Base-by-base conservation (phyloP, 2,329 filamentous ascomycete genomes). In the Colletotrichum horii region DNA sequence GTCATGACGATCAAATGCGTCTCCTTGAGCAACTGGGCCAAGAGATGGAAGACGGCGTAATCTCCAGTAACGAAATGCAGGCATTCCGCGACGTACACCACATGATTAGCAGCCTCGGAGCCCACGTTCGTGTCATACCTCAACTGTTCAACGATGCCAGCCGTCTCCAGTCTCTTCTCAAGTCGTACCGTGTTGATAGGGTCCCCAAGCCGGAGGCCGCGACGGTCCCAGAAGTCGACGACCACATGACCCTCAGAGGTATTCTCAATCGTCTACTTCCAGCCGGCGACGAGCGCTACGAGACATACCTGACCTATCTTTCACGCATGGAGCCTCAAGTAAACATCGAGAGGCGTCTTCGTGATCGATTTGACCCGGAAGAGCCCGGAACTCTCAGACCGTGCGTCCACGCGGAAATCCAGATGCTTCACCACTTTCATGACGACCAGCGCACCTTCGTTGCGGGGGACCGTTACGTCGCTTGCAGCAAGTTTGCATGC, bases 401-500 rank as follows among this genome's bases (percentile, higher is more conserved):
- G 2, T 34, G 71, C 4, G 82, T 86, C 14, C 88, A 90, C 76
- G 85, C 87, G 4, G 88, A 90, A 77, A 80, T 90, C 5, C 83
- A 87, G 69, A 79, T 89, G 4, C 79, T 90, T 1, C 87, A 91
- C 52, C 81, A 87, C 66, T 90, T 90, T 76, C 80, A 84, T 75
- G 66, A 76, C 7, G 78, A 78, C 0, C 43, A 77, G 0, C 78
- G 85, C 2, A 28, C 19, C 0, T 90, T 88, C 76, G 81, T 82
- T 4, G 81, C 80, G 3, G 70, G 80, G 6, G 88, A 90, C 72
- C 79, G 80, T 4, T 90, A 85, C 76, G 85, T 91, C 15, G 88
- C 85, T 4, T 88, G 85, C 74, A 91, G 88, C 78, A 91, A 91
- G 78, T 84, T 85, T 0, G 85, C 89, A 4, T 91, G 89, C 70